phyloP scores from a whole-genome alignment of 345 rosid genomes.

The Brassica nigra region DNA sequence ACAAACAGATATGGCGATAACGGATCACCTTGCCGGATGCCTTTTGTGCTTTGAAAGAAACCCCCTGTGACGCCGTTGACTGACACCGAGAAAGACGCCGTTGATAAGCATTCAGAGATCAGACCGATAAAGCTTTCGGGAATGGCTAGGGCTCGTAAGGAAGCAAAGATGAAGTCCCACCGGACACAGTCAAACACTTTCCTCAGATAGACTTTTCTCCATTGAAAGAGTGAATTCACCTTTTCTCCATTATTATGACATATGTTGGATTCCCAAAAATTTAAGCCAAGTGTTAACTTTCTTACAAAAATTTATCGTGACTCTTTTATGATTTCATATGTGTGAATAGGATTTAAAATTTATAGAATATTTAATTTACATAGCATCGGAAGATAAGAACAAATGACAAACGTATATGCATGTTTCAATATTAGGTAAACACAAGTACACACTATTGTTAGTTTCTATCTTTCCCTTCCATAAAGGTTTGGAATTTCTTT shows the following conservation, averaged over 20 bases:
- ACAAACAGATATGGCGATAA: too few relatives aligned
- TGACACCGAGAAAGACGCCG: too few relatives aligned
- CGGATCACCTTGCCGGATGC: background rate
- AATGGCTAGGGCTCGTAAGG: too few relatives aligned
- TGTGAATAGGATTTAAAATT: constrained; percentile 7
- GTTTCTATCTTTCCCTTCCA: constrained; percentile 19
- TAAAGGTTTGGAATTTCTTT: constrained; percentile 38
- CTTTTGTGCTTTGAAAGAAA: too few relatives aligned
- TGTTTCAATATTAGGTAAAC: constrained; percentile 38
- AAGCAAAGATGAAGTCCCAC: too few relatives aligned
- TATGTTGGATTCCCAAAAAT: background rate
- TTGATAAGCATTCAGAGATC: too few relatives aligned
- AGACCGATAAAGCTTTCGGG: too few relatives aligned
- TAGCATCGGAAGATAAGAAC: constrained; percentile 19
- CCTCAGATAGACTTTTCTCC: too few relatives aligned
- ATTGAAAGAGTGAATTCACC: background rate
- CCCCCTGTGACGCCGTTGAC: too few relatives aligned
- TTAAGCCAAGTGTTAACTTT: background rate
- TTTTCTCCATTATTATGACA: background rate
- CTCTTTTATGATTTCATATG: constrained; percentile 21
- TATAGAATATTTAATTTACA: background rate
- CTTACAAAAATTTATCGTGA: background rate
- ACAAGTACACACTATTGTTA: constrained; percentile 37
- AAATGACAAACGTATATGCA: constrained; percentile 12
- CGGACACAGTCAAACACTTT: too few relatives aligned